Evolutionary conservation across 2,329 filamentous ascomycete species (phyloP).

Genomic region (Venturiaceae sp.): DNA sequence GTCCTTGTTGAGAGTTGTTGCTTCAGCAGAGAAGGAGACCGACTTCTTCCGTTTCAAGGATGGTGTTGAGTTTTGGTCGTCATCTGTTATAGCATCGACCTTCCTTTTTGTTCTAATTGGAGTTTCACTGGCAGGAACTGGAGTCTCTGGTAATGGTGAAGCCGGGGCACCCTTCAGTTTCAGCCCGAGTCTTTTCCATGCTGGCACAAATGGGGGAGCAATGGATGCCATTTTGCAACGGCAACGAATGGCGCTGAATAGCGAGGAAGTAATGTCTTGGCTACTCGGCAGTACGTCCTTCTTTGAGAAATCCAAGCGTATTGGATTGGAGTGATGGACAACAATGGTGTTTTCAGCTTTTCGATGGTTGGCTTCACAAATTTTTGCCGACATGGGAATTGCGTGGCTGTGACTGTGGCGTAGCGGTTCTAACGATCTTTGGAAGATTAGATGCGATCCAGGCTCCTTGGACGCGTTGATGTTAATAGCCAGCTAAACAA

Average conservation of each 20-base stretch:
- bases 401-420: too few species aligned
- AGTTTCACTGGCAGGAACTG: not conserved
- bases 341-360: not conserved
- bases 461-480: too few species aligned
- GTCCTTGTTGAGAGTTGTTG: constrained; percentile 48
- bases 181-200: constrained; percentile 51
- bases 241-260: not conserved
- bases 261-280: not conserved
- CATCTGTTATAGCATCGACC: not conserved
- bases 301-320: not conserved
- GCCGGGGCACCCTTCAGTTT: constrained; percentile 43
- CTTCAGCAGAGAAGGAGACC: constrained; percentile 55
- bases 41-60: constrained; percentile 37
- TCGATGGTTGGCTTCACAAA: not conserved
- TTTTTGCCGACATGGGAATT: too few species aligned
- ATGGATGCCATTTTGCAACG: not conserved
- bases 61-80: constrained; percentile 3
- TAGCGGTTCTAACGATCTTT: too few species aligned
- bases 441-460: not conserved
- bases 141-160: not conserved
- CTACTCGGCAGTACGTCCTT: not conserved
- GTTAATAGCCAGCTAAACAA: too few species aligned
- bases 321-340: not conserved
- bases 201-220: constrained; percentile 31
- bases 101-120: not conserved